Base-by-base conservation (phyloP, 2,329 filamentous ascomycete genomes). In the Fusarium verticillioides region DNA sequence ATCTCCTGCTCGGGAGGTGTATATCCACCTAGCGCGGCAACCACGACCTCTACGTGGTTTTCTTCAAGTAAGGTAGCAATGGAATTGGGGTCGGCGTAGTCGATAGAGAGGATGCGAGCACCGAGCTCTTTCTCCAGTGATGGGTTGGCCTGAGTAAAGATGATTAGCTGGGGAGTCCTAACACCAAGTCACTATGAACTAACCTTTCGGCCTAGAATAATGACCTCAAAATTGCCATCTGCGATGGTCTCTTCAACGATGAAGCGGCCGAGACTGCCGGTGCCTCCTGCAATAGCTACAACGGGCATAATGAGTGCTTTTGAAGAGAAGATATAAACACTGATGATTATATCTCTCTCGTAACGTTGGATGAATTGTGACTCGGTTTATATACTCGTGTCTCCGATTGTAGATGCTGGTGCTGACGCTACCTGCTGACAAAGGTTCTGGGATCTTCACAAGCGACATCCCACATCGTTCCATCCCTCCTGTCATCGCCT, bases 101-200 rank as follows among this genome's bases (percentile, higher is more conserved):
- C 19, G 13, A 47, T 30, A 4, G 44, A 4, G 4, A 47, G 4
- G 4, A 30, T 47, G 3, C 44, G 26, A 21, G 26, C 9, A 7
- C 44, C 44, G 9, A 47, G 19, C 12, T 47, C 44, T 10, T 10
- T 21, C 26, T 47, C 44, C 6, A 47, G 26, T 21, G 26, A 15
- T 11, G 26, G 44, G 9, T 30, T 47, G 12, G 5, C 19, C 26
- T 47, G 12, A 7, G 19, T 47, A 30, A 9, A 28, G 4, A 47
- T 15, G 2, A 9, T 47, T 47, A 47, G 9, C 6, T 30, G 4
- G 26, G 2, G 12, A 15, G 12, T 9, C 1, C 18, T 12, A 5
- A 16, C 0, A 16, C 15, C 4, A 7, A 2, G 13, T 19, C 6
- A 7, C 19, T 4, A 8, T 21, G 26, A 10, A 11, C 19, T 11